Conservation (phyloP, 129 eudicot species). For the Apium graveolens region DNA sequence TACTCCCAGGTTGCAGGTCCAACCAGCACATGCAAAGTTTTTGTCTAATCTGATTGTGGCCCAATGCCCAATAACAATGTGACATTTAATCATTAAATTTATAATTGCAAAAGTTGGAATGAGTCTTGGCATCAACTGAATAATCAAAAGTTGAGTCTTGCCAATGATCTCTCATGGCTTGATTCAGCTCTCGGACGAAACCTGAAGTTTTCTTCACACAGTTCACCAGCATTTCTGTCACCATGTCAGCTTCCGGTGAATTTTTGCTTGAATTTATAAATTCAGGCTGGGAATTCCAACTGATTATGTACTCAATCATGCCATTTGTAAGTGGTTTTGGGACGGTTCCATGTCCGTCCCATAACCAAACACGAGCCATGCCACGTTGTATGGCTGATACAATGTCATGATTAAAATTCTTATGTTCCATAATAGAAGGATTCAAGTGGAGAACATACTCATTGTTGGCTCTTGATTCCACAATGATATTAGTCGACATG, state of each 20-base stretch:
- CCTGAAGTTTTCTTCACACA: slow-evolving; percentile 27
- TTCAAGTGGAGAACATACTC: slow-evolving; percentile 33
- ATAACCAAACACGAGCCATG: slow-evolving; percentile 46
- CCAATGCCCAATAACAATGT: neutral
- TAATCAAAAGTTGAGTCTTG: slow-evolving; percentile 19
- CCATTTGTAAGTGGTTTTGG: slow-evolving; percentile 42
- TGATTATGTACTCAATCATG: slow-evolving; percentile 54
- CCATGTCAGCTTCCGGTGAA: slow-evolving; percentile 17
- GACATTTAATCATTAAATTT: neutral
- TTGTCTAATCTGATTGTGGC: neutral
- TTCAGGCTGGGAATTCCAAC: too few relatives aligned
- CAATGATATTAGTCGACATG: slow-evolving; percentile 9
- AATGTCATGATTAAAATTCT: slow-evolving; percentile 22
- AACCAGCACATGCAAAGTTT: neutral
- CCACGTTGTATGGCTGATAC: slow-evolving; percentile 33
- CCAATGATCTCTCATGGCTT: slow-evolving; percentile 46
- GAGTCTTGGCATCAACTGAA: neutral
- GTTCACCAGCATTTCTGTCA: slow-evolving; percentile 39
- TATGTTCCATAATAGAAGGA: slow-evolving; percentile 30
- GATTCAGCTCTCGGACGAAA: slow-evolving; percentile 46
- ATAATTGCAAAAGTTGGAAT: neutral
- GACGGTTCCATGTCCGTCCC: slow-evolving; percentile 31
- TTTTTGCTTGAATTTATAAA: slow-evolving; percentile 30
- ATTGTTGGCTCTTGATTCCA: slow-evolving; percentile 12
- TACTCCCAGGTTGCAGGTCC: neutral